phyloP scores from a whole-genome alignment of 2,329 filamentous ascomycete genomes.

The Diplodia sapinea region DNA sequence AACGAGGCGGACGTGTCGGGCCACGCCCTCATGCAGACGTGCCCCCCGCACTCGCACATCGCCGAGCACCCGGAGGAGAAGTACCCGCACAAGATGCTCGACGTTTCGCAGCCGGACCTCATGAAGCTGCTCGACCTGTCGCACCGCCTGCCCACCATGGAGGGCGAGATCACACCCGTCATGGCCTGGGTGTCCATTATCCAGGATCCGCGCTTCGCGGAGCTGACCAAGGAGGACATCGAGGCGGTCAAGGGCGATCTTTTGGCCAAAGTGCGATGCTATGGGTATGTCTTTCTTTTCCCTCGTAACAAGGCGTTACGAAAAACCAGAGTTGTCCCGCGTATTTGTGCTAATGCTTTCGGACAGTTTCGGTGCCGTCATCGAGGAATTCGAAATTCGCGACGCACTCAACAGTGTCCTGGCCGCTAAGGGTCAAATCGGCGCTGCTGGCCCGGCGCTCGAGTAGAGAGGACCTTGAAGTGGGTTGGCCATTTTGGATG shows the following conservation, averaged over 20 bases:
- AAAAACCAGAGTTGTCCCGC: neutral
- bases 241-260: slow-evolving; percentile 74
- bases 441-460: slow-evolving; percentile 22
- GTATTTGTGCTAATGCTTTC: neutral
- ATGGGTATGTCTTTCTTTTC: slow-evolving; percentile 70
- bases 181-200: slow-evolving; percentile 91
- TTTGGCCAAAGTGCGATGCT: slow-evolving; percentile 82
- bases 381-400: slow-evolving; percentile 74
- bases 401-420: slow-evolving; percentile 79
- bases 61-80: slow-evolving; percentile 60
- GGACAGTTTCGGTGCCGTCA: slow-evolving; percentile 68
- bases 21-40: slow-evolving; percentile 92
- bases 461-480: slow-evolving; percentile 7
- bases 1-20: slow-evolving; percentile 72
- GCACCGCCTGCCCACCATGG: slow-evolving; percentile 74
- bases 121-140: slow-evolving; percentile 84
- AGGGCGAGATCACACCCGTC: slow-evolving; percentile 91
- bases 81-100: slow-evolving; percentile 76
- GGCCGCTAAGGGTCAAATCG: slow-evolving; percentile 56
- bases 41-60: slow-evolving; percentile 73
- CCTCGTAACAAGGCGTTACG: neutral
- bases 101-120: slow-evolving; percentile 72
- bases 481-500: neutral
- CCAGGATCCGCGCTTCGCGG: slow-evolving; percentile 63
- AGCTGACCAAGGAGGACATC: slow-evolving; percentile 73